Conservation (phyloP, 2,329 filamentous ascomycete genomes). For the Dothistroma septosporum region DNA sequence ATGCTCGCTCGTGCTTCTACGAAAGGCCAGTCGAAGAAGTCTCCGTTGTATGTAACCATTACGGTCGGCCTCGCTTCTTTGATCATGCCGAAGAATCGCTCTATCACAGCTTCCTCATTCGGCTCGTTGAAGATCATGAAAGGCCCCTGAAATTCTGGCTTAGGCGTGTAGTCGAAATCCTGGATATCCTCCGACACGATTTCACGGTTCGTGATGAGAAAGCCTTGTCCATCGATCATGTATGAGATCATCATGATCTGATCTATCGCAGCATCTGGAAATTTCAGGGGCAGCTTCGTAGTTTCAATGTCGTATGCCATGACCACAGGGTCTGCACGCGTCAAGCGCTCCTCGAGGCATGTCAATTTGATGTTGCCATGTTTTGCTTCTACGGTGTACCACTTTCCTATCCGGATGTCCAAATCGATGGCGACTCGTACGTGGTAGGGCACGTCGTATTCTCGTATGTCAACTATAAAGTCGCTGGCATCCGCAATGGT, state of each 20-base stretch:
- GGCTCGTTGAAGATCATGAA: conserved; percentile 99
- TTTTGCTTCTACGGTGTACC: conserved; percentile 94
- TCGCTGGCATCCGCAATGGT: conserved; percentile 82
- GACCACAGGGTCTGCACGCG: conserved; percentile 92
- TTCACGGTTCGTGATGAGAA: conserved; percentile 94
- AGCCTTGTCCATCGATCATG: conserved; percentile 98
- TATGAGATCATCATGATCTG: conserved; percentile 99
- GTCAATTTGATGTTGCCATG: conserved; percentile 80
- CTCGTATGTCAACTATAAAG: conserved; percentile 96
- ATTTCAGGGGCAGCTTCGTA: conserved; percentile 90
- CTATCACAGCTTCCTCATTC: conserved; percentile 80
- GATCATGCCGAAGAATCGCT: conserved; percentile 91
- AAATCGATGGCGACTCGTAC: conserved; percentile 93
- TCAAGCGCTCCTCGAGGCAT: conserved; percentile 80
- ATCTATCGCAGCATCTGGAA: conserved; percentile 89
- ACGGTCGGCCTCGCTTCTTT: conserved; percentile 93
- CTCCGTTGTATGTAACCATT: conserved; percentile 99
- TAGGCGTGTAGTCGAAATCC: conserved; percentile 98
- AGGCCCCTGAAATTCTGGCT: conserved; percentile 87
- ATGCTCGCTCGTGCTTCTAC: conserved; percentile 90
- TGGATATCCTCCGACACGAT: conserved; percentile 96
- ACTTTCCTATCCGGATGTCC: conserved; percentile 95
- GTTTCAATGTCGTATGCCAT: conserved; percentile 99
- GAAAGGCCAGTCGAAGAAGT: conserved; percentile 99
- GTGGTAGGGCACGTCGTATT: conserved; percentile 99